Evolutionary conservation across 148 eudicot species (phyloP), one percentile per base, ranked within the genome.

Genomic region (Spergularia bocconei): DNA sequence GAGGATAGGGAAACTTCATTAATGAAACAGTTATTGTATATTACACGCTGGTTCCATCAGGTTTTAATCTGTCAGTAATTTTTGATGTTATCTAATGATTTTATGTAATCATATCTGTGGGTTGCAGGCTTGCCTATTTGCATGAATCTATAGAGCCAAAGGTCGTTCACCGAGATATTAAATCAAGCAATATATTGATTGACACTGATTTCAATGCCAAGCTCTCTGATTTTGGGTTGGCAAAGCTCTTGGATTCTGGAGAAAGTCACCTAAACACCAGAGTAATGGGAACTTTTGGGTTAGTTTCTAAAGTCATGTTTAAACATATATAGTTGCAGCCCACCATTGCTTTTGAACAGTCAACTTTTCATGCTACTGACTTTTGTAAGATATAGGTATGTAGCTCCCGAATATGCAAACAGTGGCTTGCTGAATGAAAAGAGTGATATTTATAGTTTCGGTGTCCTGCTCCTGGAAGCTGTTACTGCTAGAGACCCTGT

Each of bases 231-330:
- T 93, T 93, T 83, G 97, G 98, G 80, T 85, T 93, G 84, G 96
- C 98, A 59, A 93, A 93, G 88, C 91, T 93, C 74, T 78, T 93
- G 86, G 98, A 82, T 77, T 82, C 98, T 15, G 96, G 98, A 66
- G 93, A 93, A 86, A 90, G 96, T 85, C 93, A 90, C 76, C 87
- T 93, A 78, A 85, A 87, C 59, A 93, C 98, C 41, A 81, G 98
- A 87, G 98, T 92, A 50, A 92, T 92, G 97, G 97, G 97, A 71
- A 93, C 98, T 74, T 93, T 90, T 72, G 98, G 98, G 98, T 93
- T 80, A 63, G 86, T 79, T 78, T 57, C 36, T 60, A 4, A 36
- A n/a, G 47, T 36, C 41, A 50, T 81, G 52, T 61, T 60, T 12
- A 29, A 44, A 21, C 50, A 33, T 78, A 76, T 20, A 11, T 7